Base-by-base conservation (phyloP, 2,329 filamentous ascomycete genomes). In the Keithomyces neogunnii region DNA sequence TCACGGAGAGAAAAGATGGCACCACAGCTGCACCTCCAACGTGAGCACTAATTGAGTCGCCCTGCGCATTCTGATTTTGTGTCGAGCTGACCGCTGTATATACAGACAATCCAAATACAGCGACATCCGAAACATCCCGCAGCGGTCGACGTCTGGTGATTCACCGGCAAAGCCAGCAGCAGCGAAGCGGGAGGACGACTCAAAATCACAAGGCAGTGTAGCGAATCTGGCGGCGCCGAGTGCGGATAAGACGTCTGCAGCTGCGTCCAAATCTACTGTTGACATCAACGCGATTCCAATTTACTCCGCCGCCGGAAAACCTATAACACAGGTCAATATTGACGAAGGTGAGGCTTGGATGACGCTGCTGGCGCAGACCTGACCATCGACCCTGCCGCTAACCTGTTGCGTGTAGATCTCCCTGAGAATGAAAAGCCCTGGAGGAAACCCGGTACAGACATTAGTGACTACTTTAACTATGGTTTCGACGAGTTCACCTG, bases 401-500 rank as follows among this genome's bases (percentile, higher is more conserved):
- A 44, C 28, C 5, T 44, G 26, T 13, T 3, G 3, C 36, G 19
- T 5, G 32, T 54, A 78, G 82, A 86, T 61, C 80, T 91, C 26
- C 78, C 82, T 38, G 85, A 88, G 6, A 89, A 90, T 61, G 88
- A 91, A 56, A 97, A 96, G 68, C 91, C 92, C 19, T 99, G 93
- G 93, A 85, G 93, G 44, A 85, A 91, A 57, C 93, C 93, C 0
- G 93, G 93, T 45, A 91, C 92, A 9, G 93, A 99, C 63, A 82
- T 96, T 50, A 93, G 88, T 53, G 93, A 99, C 67, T 97, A 95
- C 72, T 97, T 97, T 80, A 97, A 97, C 74, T 97, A 97, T 69
- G 92, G 92, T 53, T 97, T 97, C 64, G 92, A 97, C 70, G 92
- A 97, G 69, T 97, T 96, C 69, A 96, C 91, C 1, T 99, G 93